Evolutionary conservation across 768 basidiomycete genomes (phyloP).

Genomic region (Tricholoma furcatifolium): DNA sequence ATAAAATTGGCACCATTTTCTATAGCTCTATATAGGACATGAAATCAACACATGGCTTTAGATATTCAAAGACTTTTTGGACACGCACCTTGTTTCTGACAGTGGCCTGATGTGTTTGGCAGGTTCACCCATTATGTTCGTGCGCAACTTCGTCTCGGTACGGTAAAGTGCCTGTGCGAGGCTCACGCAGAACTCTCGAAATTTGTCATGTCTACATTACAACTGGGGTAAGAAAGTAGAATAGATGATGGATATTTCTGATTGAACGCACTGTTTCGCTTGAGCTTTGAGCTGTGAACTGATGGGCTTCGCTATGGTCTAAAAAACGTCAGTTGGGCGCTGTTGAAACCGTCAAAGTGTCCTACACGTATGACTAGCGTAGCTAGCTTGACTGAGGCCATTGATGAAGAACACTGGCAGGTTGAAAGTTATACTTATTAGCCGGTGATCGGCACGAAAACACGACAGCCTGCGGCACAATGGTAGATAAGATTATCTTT

Average conservation of each 20-base stretch:
- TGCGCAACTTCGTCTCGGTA: conserved; percentile 68
- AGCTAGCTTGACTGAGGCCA: conserved; percentile 76
- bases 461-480: background rate
- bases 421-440: background rate
- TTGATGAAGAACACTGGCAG: background rate
- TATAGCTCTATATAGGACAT: conserved; percentile 53
- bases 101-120: conserved; percentile 71
- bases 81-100: conserved; percentile 66
- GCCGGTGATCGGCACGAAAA: background rate
- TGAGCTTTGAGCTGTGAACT: conserved; percentile 66
- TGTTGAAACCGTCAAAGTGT: background rate
- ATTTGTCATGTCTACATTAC: conserved; percentile 62
- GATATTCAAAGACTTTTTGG: background rate
- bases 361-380: conserved; percentile 63
- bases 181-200: conserved; percentile 66
- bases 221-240: background rate
- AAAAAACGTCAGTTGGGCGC: conserved; percentile 4
- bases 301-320: conserved; percentile 89
- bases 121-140: conserved; percentile 75
- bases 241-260: background rate
- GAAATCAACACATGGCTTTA: background rate
- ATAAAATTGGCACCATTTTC: conserved; percentile 84
- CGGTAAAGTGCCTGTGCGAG: conserved; percentile 80
- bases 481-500: background rate
- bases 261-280: conserved; percentile 58